Evolutionary conservation across 768 basidiomycete species (phyloP), one percentile per base, ranked within the genome.

Genomic region (Trametes elegans): DNA sequence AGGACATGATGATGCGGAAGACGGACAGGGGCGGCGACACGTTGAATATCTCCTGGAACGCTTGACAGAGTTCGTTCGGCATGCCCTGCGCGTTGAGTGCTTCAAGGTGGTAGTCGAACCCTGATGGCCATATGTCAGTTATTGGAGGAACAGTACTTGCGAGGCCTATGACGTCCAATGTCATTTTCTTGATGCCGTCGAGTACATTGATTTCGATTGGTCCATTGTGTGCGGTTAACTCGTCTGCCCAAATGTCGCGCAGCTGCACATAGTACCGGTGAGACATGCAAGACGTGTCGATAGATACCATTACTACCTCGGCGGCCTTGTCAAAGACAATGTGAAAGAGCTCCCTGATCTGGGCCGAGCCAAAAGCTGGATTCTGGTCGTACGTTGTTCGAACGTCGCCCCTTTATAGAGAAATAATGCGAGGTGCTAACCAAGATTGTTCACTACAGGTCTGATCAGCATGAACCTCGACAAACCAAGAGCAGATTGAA

Each of bases 51-150:
- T 47, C 43, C 2, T 31, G 29, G 57, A 72, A 69, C 3, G 71
- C 70, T n/a, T 58, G 34, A 44, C 53, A 63, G 4, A 73, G 64
- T 54, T 71, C 72, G 43, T 66, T 70, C 14, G 53, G 48, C 35
- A 57, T 46, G 5, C 63, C 66, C 18, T 55, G 40, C 1, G 61
- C 42, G 32, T 64, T 66, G 21, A 73, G 59, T 5, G 70, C 61
- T 19, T 71, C 58, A 50, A 73, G 70, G 10, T 64, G 39, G 55
- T 71, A 71, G 49, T 66, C 62, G 51, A 73, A 73, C 3, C 71
- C 72, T 70, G 48, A 10, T 10, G 18, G 2, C 36, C 44, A 31
- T 7, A 29, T n/a, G 8, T 31, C 28, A 31, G 44, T 19, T 29
- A n/a, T 29, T 34, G 4, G 2, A 26, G 14, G 2, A 18, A n/a